Evolutionary conservation across 208 protist species (phyloP), one percentile per base, ranked within the genome.

Genomic region (Trypanosoma caninum): DNA sequence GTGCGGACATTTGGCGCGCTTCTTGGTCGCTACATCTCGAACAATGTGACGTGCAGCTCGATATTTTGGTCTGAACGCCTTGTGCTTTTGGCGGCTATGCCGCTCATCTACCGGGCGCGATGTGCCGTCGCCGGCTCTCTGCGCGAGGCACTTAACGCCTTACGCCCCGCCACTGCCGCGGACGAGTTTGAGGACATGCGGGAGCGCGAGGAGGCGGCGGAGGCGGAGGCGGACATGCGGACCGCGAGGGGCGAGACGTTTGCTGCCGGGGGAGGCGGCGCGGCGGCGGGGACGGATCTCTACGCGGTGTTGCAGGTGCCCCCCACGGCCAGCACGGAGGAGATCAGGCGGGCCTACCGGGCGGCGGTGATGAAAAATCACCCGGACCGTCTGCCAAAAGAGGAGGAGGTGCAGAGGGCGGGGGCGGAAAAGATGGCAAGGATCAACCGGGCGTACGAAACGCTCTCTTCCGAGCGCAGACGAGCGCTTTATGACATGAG

Each of bases 381-480:
- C 58, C 84, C 88, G 16, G 84, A 91, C 41, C 78, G 82, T 33
- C 80, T 79, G 22, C 65, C 68, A 25, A 53, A 48, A 20, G 65
- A 80, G 41, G 41, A 52, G 0, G 66, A 33, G 11, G 72, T 72
- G n/a, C 76, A 90, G 71, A 16, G 65, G 41, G 44, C 46, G 3
- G 82, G 81, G 23, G 69, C 72, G 18, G 74, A 85, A 48, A 68
- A 74, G 25, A 94, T 94, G 87, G 74, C 80, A 37, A 30, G 65
- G 25, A 79, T 94, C 65, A 94, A 94, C 55, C 72, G 78, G 14
- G 87, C 87, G 46, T 94, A 94, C 51, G 82, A 94, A 38, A 82
- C 73, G 13, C 76, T 94, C 10, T 78, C 74, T 5, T 73, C 83
- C 35, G 31, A 74, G 3, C 65, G 69, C 14, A 85, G 78, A 46